Evolutionary conservation across 1,139 yeast species (phyloP), one percentile per base, ranked within the genome.

Genomic region (Debaryomyces sp.): DNA sequence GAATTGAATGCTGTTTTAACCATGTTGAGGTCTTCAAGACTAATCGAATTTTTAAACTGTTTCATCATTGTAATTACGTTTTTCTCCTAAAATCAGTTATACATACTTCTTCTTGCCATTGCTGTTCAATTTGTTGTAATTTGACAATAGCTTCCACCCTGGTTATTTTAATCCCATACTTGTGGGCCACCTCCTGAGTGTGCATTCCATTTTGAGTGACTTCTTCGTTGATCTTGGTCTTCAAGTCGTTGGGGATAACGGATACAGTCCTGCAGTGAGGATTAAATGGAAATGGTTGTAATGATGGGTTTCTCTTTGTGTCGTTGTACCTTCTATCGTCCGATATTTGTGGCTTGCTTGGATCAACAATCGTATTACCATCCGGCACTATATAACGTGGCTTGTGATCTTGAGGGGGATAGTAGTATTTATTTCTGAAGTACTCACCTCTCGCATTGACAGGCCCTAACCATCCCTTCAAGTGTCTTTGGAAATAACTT

Each of bases 131-230:
- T 38, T 73, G 74, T 53, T 80, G 75, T 56, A 94, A 78, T 64
- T 81, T 84, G 26, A 89, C 73, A 53, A 92, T 77, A 15, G 97
- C 98, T 62, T 91, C 97, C 29, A 94, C 78, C 65, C 98, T 81
- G 48, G 91, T 89, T 54, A 91, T 81, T 61, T 89, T 88, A 52
- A 94, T 75, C 6, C 96, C 94, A 60, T 85, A 86, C 60, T 82
- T 83, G 56, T 87, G 83, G 13, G 97, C 94, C 46, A 89, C 84
- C 58, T 85, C 87, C 66, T 89, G 96, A 32, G 84, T 71, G 44
- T 86, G 79, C 43, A 77, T 60, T 34, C 82, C 81, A 35, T 80
- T 77, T 37, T 70, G 73, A 27, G 70, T 73, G 49, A 84, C 75
- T 48, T 84, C 92, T 44, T 75, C 70, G 49, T 81, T 77, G 41